A percentile compares a stretch with the other conserved stretches of the same genome.
These are phyloP conservation scores for Mycena galopus DNA, from an alignment of 768 basidiomycete genomes.

Conservation along the genomic window DNA sequence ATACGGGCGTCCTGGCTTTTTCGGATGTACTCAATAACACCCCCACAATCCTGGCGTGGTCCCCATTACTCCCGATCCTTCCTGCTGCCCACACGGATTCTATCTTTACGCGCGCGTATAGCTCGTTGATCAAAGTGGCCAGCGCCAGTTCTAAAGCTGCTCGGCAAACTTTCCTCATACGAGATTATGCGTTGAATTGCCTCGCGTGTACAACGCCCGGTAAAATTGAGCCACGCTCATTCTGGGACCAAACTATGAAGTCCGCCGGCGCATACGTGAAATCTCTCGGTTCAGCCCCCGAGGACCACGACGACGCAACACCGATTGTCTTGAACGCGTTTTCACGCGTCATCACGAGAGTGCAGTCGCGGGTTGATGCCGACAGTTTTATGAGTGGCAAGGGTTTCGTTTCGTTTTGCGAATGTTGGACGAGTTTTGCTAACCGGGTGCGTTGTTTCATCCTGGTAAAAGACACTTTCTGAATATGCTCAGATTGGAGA, in stretches of 20 bases:
- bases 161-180: slow-evolving; percentile 55
- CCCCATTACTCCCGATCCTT: slow-evolving; percentile 56
- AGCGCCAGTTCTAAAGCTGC: slow-evolving; percentile 35
- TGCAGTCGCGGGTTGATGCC: slow-evolving; percentile 52
- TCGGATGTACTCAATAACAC: slow-evolving; percentile 44
- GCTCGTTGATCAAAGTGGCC: slow-evolving; percentile 59
- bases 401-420: slow-evolving; percentile 74
- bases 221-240: slow-evolving; percentile 62
- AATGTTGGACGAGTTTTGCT: slow-evolving; percentile 79
- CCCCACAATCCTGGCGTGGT: slow-evolving; percentile 65
- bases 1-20: slow-evolving; percentile 40
- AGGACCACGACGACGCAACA: slow-evolving; percentile 48
- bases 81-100: slow-evolving; percentile 69
- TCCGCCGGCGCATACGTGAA: slow-evolving; percentile 62
- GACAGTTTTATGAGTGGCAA: slow-evolving; percentile 60
- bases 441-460: slow-evolving; percentile 61
- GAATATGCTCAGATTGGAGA: slow-evolving; percentile 58
- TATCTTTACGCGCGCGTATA: slow-evolving; percentile 72
- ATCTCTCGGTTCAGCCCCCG: slow-evolving; percentile 39
- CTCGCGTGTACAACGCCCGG: slow-evolving; percentile 60
- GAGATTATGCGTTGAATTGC: slow-evolving; percentile 62
- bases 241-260: slow-evolving; percentile 80
- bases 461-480: background rate
- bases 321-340: slow-evolving; percentile 58
- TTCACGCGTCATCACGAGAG: slow-evolving; percentile 55